These are phyloP conservation scores for Clavulina sp. DNA, from an alignment of 768 basidiomycete species.

Conservation along the genomic window DNA sequence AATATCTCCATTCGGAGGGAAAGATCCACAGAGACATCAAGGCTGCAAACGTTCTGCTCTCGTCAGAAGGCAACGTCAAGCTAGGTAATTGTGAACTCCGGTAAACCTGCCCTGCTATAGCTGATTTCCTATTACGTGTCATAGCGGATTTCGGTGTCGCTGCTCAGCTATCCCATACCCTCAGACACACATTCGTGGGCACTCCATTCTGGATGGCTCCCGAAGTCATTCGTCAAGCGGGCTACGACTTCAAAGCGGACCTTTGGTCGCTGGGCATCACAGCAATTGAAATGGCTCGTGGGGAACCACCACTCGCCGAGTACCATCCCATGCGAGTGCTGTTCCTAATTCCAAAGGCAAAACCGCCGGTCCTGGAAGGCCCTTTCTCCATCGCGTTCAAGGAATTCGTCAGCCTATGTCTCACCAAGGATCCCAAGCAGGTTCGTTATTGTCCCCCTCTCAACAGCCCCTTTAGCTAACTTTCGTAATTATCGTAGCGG, in stretches of 20 bases:
- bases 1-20: constrained; percentile 88
- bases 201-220: constrained; percentile 99
- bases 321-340: constrained; percentile 98
- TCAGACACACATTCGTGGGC: constrained; percentile 94
- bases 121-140: not conserved
- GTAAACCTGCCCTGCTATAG: not conserved
- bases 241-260: constrained; percentile 91
- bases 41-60: constrained; percentile 87
- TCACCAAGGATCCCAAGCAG: constrained; percentile 77
- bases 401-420: constrained; percentile 76
- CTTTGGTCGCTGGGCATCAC: constrained; percentile 98
- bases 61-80: constrained; percentile 84
- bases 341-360: constrained; percentile 94
- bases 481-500: constrained; percentile 32
- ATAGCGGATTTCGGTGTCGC: constrained; percentile 94
- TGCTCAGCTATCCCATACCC: constrained; percentile 83
- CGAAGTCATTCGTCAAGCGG: constrained; percentile 92
- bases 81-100: constrained; percentile 26
- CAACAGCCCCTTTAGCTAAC: not conserved
- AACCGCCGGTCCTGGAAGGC: constrained; percentile 80
- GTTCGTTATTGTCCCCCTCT: constrained; percentile 27
- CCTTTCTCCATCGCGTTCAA: constrained; percentile 74
- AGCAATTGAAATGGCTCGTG: constrained; percentile 94
- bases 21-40: constrained; percentile 99
- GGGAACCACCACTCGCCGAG: constrained; percentile 89